Evolutionary conservation across 495 filamentous ascomycete genomes (phyloP), one percentile per base, ranked within the genome.

Genomic region (Diplogelasinospora grovesii): DNA sequence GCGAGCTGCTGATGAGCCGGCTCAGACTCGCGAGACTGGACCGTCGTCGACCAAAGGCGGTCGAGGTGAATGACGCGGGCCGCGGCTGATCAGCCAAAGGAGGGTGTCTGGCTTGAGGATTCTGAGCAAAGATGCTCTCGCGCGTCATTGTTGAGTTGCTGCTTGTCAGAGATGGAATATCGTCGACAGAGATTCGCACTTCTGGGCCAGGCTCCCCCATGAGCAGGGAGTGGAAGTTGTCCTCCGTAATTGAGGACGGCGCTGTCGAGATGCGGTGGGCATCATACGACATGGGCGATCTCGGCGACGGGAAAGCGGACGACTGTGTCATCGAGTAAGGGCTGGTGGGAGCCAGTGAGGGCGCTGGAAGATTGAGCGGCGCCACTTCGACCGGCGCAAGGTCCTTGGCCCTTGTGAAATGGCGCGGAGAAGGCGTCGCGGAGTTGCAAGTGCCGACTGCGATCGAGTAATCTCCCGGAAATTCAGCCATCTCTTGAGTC

Each of bases 21-120:
- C 86, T 89, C 25, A 95, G 66, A 56, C 88, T 94, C 6, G 80
- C 87, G 46, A 95, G 73, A 55, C 86, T 93, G 4, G 83, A 83
- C 30, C 89, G 77, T 54, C 93, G 87, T 30, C 83, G 79, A 18
- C 78, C 75, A 37, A 80, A 73, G 9, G 81, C 70, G 21, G 76
- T 66, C 8, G 79, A 77, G 3, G 82, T 82, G 34, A 86, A 72
- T 0, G 84, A 89, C 11, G 78, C 72, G 6, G 83, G 79, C 24
- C 83, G 75, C 30, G 74, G 69, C 37, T 82, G 82, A 13, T 72
- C 70, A 14, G 48, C 48, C 16, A 54, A 35, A 18, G 57, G 48
- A 24, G 48, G 60, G 33, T 48, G 48, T 21, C 57, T 49, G 14
- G 61, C 50, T 34, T 59, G 52, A 3, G 52, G 54, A 13, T 57